Evolutionary conservation across 2,329 filamentous ascomycete genomes (phyloP).

Genomic region (Trichophyton benhamiae): DNA sequence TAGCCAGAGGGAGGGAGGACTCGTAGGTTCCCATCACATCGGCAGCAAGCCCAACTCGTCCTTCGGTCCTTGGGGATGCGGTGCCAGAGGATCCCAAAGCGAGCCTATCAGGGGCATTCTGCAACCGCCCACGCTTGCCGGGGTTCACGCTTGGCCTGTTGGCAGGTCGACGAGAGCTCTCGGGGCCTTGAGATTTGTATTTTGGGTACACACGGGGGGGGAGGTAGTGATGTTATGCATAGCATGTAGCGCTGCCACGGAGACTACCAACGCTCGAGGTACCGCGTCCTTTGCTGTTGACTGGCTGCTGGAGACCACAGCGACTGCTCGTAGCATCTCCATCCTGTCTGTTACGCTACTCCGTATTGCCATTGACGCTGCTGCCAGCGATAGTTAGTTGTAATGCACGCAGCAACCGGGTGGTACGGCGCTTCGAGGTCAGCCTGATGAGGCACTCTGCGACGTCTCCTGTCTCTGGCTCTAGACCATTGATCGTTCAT

Average conservation of each 20-base stretch:
- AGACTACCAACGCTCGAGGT: background rate
- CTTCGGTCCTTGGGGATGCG: background rate
- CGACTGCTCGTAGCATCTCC: background rate
- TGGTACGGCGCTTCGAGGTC: background rate
- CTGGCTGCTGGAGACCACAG: background rate
- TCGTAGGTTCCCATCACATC: too few relatives aligned
- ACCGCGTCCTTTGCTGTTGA: background rate
- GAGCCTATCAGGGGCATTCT: constrained; percentile 1
- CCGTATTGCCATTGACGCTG: too few relatives aligned
- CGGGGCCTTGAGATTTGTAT: too few relatives aligned
- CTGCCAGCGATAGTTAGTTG: too few relatives aligned
- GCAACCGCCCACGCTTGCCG: constrained; percentile 5
- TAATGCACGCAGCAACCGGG: background rate
- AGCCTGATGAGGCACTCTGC: background rate
- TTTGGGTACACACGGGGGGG: too few relatives aligned
- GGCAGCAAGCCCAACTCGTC: background rate
- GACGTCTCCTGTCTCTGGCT: background rate
- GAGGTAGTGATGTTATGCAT: background rate
- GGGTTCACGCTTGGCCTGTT: background rate
- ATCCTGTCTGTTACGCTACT: background rate
- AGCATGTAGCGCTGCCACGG: background rate
- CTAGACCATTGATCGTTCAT: background rate
- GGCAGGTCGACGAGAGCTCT: background rate
- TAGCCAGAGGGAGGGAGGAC: background rate
- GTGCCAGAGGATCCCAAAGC: background rate